Conservation (phyloP, 257 asterid genomes). For the Penstemon barbatus region DNA sequence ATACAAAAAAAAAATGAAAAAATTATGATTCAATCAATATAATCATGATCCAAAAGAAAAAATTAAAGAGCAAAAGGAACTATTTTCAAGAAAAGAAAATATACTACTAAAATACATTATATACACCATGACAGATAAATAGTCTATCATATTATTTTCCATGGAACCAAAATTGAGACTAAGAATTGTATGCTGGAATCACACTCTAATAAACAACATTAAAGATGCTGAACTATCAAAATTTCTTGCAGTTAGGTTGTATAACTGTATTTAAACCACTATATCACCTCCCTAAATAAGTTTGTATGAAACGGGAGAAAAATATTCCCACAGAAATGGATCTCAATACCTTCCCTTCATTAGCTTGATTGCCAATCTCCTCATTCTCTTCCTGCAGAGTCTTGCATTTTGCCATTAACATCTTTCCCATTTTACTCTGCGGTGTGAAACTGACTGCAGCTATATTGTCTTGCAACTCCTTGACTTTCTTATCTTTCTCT, state of each 20-base stretch:
- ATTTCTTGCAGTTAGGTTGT: background rate
- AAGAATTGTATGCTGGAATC: slow-evolving; percentile 9
- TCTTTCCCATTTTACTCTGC: slow-evolving; percentile 96
- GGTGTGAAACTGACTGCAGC: slow-evolving; percentile 94
- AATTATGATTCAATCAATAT: slow-evolving; percentile 7
- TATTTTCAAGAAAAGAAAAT: no score
- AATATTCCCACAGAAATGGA: slow-evolving; percentile 1
- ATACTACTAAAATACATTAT: background rate
- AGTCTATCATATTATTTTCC: background rate
- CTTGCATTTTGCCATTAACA: slow-evolving; percentile 95
- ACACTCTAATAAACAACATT: slow-evolving; percentile 9
- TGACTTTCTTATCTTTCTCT: slow-evolving; percentile 94
- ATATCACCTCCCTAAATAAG: background rate
- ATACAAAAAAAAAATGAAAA: slow-evolving; percentile 20
- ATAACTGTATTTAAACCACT: slow-evolving; percentile 4
- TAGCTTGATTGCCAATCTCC: slow-evolving; percentile 95
- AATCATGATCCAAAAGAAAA: background rate
- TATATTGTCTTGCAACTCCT: slow-evolving; percentile 85
- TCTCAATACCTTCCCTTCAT: slow-evolving; percentile 90
- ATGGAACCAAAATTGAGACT: background rate
- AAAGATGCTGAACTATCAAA: slow-evolving; percentile 5
- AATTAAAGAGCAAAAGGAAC: no score
- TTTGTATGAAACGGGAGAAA: background rate
- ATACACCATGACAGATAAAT: background rate
- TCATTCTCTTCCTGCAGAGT: slow-evolving; percentile 96